Evolutionary conservation across 2,329 filamentous ascomycete genomes (phyloP).

Genomic region (Arthroderma sp.): DNA sequence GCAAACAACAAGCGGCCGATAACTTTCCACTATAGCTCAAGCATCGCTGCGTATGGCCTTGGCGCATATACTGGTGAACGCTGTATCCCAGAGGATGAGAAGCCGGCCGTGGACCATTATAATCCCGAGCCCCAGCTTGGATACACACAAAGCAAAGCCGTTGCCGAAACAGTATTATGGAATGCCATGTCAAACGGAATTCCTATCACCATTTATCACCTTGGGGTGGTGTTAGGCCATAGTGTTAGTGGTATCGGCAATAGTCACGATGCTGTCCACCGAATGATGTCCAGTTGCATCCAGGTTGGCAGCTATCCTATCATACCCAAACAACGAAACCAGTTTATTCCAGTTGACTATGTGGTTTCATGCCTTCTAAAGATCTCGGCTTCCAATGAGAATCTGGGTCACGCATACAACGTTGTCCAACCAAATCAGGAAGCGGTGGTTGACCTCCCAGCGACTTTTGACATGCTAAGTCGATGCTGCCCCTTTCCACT

Average conservation of each 20-base stretch:
- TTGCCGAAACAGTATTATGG: conserved; percentile 44
- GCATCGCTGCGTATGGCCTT: not conserved
- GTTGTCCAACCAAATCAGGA: conserved; percentile 13
- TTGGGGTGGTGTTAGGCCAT: not conserved
- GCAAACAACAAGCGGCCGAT: conserved; percentile 24
- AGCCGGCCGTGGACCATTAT: not conserved
- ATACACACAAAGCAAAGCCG: conserved; percentile 81
- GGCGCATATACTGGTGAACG: not conserved
- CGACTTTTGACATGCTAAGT: not conserved
- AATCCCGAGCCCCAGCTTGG: conserved; percentile 31
- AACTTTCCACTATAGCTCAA: conserved; percentile 16
- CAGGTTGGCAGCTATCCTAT: not conserved
- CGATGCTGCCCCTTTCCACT: not conserved
- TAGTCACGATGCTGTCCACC: not conserved
- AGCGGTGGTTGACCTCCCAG: not conserved
- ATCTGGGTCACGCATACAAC: conserved; percentile 16
- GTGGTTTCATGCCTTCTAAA: conserved; percentile 17
- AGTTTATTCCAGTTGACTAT: conserved; percentile 14
- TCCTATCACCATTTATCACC: not conserved
- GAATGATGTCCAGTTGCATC: not conserved
- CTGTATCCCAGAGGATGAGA: not conserved
- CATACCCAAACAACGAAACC: not conserved
- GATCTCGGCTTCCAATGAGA: conserved; percentile 13
- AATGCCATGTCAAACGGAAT: not conserved
- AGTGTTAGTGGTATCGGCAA: not conserved